A percentile compares a stretch with the other conserved stretches of the same genome.
phyloP scores from a whole-genome alignment of 164 flowering plant species.

The Magnolia officinalis region DNA sequence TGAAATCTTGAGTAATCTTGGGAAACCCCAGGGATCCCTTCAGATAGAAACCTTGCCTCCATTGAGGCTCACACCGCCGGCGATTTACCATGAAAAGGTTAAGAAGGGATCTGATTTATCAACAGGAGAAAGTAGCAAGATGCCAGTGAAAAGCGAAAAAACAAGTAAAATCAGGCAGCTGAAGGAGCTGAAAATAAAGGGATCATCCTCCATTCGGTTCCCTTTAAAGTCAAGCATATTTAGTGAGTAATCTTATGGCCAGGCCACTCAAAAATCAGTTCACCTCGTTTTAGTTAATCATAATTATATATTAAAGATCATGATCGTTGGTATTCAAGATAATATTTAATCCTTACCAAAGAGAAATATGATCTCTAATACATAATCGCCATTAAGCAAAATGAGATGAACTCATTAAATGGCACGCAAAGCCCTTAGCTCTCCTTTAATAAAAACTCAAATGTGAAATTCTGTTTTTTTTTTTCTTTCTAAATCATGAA shows the following conservation, averaged over 20 bases:
- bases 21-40: slow-evolving; percentile 45
- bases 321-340: no score
- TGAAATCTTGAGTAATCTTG: slow-evolving; percentile 72
- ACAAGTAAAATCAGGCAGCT: slow-evolving; percentile 40
- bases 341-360: no score
- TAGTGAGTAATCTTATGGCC: slow-evolving; percentile 43
- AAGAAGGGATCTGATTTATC: slow-evolving; percentile 48
- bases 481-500: neutral
- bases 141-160: slow-evolving; percentile 35
- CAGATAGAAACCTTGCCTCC: slow-evolving; percentile 68
- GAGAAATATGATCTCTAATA: no score
- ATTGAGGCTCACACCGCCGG: slow-evolving; percentile 91
- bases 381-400: neutral
- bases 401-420: no score
- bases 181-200: slow-evolving; percentile 55
- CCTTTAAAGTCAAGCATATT: slow-evolving; percentile 70
- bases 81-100: slow-evolving; percentile 92
- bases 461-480: no score
- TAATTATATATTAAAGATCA: no score
- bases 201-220: slow-evolving; percentile 56
- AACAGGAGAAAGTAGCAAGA: slow-evolving; percentile 53
- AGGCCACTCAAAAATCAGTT: no score
- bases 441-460: neutral
- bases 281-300: no score
- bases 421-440: no score